phyloP scores from a whole-genome alignment of 441 rosid genomes.

The Populus hybrid region DNA sequence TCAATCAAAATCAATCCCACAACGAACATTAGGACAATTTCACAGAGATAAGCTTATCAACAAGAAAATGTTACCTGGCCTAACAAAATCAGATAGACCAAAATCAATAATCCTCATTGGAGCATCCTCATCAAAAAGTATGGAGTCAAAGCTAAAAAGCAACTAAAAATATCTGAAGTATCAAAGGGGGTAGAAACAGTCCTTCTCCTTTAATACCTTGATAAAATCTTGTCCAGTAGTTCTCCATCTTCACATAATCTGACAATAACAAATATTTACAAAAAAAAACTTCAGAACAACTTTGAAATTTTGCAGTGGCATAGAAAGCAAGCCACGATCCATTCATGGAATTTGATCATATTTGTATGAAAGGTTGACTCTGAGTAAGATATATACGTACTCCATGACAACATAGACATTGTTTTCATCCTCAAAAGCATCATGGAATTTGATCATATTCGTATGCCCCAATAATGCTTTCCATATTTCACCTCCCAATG shows the following conservation, averaged over 20 bases:
- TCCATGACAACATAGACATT: conserved; percentile 97
- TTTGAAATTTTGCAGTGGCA: neutral
- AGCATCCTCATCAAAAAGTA: conserved; percentile 49
- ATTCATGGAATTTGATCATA: too few species aligned
- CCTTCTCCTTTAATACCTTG: conserved; percentile 45
- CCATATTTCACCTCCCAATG: conserved; percentile 85
- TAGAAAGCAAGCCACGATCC: neutral
- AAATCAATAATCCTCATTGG: conserved; percentile 87
- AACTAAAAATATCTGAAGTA: conserved; percentile 26
- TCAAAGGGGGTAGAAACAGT: neutral
- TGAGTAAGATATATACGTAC: conserved; percentile 38
- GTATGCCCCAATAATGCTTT: conserved; percentile 81
- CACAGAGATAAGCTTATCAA: neutral
- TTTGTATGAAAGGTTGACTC: neutral
- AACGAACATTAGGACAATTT: neutral
- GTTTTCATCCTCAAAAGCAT: conserved; percentile 91
- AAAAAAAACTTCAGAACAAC: neutral
- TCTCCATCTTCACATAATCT: conserved; percentile 97
- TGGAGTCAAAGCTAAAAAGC: conserved; percentile 39
- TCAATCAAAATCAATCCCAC: neutral
- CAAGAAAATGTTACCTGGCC: conserved; percentile 52
- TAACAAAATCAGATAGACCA: conserved; percentile 85
- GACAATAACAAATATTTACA: conserved; percentile 18
- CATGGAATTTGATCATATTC: conserved; percentile 70
- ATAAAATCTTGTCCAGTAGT: conserved; percentile 86